Evolutionary conservation across 2,329 filamentous ascomycete genomes (phyloP).

Genomic region (Rugonectria rugulosa): DNA sequence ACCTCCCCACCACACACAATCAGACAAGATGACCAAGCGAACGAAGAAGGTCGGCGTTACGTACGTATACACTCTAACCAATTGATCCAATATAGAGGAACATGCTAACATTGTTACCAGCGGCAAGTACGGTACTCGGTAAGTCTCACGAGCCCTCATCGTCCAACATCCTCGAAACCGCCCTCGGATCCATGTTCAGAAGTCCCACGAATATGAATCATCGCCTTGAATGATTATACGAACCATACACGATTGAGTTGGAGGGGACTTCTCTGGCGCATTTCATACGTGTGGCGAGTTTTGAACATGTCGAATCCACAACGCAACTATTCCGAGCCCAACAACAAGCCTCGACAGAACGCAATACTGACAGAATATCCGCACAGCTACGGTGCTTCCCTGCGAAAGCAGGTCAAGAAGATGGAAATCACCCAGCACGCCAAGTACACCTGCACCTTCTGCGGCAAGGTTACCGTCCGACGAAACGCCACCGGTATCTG

Average conservation of each 20-base stretch:
- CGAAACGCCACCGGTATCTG: conserved; percentile 93
- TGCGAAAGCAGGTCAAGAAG: conserved; percentile 97
- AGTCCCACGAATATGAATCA: conserved; percentile 22
- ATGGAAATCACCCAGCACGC: conserved; percentile 99
- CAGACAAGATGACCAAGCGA: conserved; percentile 89
- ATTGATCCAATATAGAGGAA: conserved; percentile 10
- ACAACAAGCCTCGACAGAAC: conserved; percentile 6
- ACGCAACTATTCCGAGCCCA: conserved; percentile 9
- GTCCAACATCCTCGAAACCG: conserved; percentile 30
- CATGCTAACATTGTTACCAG: conserved; percentile 45
- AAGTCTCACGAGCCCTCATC: conserved; percentile 51
- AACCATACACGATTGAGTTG: conserved; percentile 2
- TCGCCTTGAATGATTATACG: conserved; percentile 8
- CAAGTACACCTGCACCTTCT: conserved; percentile 97
- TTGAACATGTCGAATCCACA: conserved; percentile 10
- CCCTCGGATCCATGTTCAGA: conserved; percentile 13
- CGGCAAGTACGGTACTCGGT: conserved; percentile 96
- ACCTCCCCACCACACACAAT: conserved; percentile 47
- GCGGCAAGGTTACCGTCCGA: conserved; percentile 95
- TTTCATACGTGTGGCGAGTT: conserved; percentile 16
- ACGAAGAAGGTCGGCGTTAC: conserved; percentile 98
- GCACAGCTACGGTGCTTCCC: conserved; percentile 95
- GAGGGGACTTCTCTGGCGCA: conserved; percentile 1
- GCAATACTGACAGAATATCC: conserved; percentile 37
- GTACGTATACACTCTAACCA: conserved; percentile 44